Evolutionary conservation across 306 rosid species (phyloP), one percentile per base, ranked within the genome.

Genomic region (Pachyrhizus erosus): DNA sequence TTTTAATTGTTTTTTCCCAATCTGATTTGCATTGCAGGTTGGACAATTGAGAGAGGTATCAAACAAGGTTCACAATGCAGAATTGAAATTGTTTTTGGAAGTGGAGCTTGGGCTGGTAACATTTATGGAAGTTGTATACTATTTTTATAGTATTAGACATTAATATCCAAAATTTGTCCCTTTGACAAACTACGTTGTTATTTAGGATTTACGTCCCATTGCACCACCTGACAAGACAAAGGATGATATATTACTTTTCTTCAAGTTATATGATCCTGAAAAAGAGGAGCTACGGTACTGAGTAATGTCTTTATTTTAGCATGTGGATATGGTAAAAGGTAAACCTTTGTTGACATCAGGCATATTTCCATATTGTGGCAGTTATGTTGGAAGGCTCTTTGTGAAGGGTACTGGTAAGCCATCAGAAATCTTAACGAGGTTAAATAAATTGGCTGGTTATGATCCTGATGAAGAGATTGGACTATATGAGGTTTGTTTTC

Each of bases 401-500:
- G 99, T 96, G 65, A 93, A 90, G 89, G 89, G 89, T 55, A 72
- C 84, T 49, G 92, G 94, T 71, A 96, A 92, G 86, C 94, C 98
- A 14, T 79, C 87, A 42, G 99, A 96, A 84, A 88, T 91, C 46
- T 55, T 96, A 84, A 64, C 86, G 7, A 93, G 42, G 86, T 83
- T 96, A 74, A 93, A 93, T 87, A 92, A 93, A 87, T 79, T 96
- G 97, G 98, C 97, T 82, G 93, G 97, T 66, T 92, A 90, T 86
- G 86, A 85, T 73, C 93, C 92, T 54, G 97, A 92, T 21, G 97
- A 93, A 81, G 97, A 93, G 80, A 96, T 96, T 65, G 92, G 89
- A 67, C 98, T 96, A 55, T 96, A 85, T 79, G 98, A 96, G 99
- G 99, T 96, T 77, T 75, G 42, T 52, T 6, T 11, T 70, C 23